Evolutionary conservation across 768 basidiomycete species (phyloP), one percentile per base, ranked within the genome.

Genomic region (Boletus insuetus): DNA sequence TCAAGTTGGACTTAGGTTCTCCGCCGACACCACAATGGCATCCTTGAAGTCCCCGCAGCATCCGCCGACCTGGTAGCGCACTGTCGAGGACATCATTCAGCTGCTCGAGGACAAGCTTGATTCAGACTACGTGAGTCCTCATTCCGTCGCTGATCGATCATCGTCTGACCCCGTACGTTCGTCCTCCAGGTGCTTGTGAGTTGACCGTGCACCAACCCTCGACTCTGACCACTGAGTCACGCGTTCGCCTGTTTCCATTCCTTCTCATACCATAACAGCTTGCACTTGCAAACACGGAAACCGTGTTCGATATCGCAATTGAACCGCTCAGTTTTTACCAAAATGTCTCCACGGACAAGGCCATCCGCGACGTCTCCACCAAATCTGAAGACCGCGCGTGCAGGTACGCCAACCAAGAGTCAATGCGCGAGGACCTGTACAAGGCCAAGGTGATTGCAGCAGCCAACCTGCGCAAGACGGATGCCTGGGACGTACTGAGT

Each of bases 391-490:
- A 81, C 17, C 74, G 82, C 34, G 73, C 84, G n/a, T 82, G 86
- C 53, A 83, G 90, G 60, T 92, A 82, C 60, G 75, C 75, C 26
- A 88, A 93, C 51, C 89, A 94, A 64, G 76, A 82, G 1, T 86
- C 85, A 12, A 91, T 93, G 88, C 83, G 91, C 13, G 66, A 87
- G 46, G 93, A 95, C 64, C 80, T 94, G 46, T 94, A 80, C 76
- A 75, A 82, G 46, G 87, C 87, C 42, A 89, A 90, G 69, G 72
- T 80, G 8, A 78, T 80, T 6, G 89, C 89, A 0, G 78, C 87
- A 64, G 80, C 83, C 69, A 87, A 89, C 64, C 73, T 90, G 59
- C 82, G 82, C 62, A 74, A 73, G 53, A 80, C 83, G 4, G 85
- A 83, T 4, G 70, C 77, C 55, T 86, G 81, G 81, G 82, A 83